Evolutionary conservation across 805 yeast species (phyloP).

Genomic region (Metschnikowia colocasiae): DNA sequence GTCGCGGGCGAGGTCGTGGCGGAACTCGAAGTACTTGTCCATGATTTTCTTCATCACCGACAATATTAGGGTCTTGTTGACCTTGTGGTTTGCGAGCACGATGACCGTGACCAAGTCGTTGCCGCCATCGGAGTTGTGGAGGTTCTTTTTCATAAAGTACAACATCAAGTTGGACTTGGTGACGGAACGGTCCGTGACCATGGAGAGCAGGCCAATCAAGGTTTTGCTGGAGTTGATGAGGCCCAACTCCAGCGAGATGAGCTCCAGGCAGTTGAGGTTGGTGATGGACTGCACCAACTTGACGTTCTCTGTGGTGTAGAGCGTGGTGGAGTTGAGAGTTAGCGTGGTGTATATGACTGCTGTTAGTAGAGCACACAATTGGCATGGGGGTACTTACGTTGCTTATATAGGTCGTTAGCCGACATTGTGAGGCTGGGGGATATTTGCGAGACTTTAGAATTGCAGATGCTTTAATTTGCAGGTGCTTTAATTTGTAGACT

Average conservation of each 20-base stretch:
- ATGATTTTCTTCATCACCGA: constrained; percentile 48
- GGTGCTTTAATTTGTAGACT: too few relatives aligned
- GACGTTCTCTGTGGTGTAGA: constrained; percentile 54
- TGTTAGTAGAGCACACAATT: constrained; percentile 6
- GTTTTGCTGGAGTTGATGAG: constrained; percentile 47
- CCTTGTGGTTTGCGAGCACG: constrained; percentile 42
- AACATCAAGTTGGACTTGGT: constrained; percentile 32
- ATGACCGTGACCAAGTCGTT: constrained; percentile 52
- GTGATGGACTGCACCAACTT: constrained; percentile 38
- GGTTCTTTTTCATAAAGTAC: constrained; percentile 47
- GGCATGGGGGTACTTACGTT: constrained; percentile 10
- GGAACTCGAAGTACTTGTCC: constrained; percentile 46
- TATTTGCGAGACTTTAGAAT: too few relatives aligned
- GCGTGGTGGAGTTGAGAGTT: constrained; percentile 54
- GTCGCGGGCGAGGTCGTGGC: constrained; percentile 23
- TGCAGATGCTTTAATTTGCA: too few relatives aligned
- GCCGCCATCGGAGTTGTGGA: constrained; percentile 40
- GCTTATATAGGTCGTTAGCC: constrained; percentile 11
- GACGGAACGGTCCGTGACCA: constrained; percentile 23
- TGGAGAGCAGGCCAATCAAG: constrained; percentile 37
- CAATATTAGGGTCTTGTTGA: constrained; percentile 45
- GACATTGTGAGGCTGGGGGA: too few relatives aligned
- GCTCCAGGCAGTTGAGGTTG: constrained; percentile 50
- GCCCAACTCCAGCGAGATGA: constrained; percentile 52
- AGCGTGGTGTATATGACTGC: constrained; percentile 47